Base-by-base conservation (phyloP, 306 rosid genomes). In the Aeschynomene evenia region DNA sequence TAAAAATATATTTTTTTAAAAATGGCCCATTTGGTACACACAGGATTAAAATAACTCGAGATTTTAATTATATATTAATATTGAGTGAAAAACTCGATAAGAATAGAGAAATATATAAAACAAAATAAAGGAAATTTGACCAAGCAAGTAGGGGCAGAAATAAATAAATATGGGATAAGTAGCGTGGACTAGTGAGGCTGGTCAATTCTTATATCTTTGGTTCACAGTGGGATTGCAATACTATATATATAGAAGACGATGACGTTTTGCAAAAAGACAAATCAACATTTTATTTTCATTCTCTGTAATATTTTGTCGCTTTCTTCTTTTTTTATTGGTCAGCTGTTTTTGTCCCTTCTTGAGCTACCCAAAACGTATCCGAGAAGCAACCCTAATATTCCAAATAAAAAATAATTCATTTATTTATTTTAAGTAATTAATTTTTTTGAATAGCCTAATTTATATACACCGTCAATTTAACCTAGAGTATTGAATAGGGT, bases 241-340 rank as follows among this genome's bases (percentile, higher is more conserved):
- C 1, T n/a, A n/a, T n/a, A n/a, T n/a, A n/a, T n/a, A n/a, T n/a
- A n/a, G n/a, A 2, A 37, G 70, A 72, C 45, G 70, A 40, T 37
- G 77, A 62, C 77, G 70, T 62, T 72, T 77, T 34, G 4, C 11
- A 53, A 42, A 10, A 54, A n/a, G 72, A 71, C 81, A 77, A 70
- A 73, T 7, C 53, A 11, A 62, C 23, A 42, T 61, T 33, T 28
- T 49, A 9, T 20, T 16, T 46, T 46, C 37, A 14, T 48, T 19
- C 29, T 58, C 14, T 29, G 49, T 48, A 4, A 9, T n/a, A n/a
- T 42, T 19, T 19, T 70, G 75, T 46, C 58, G n/a, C 34, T 45
- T 45, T 9, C 9, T n/a, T 45, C 50, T 5, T 64, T 63, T 64
- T 29, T 15, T 36, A 37, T 45, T 0, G 21, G 51, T 45, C 23